Evolutionary conservation across 208 protist genomes (phyloP).

Genomic region (Trypanosoma melophagium): DNA sequence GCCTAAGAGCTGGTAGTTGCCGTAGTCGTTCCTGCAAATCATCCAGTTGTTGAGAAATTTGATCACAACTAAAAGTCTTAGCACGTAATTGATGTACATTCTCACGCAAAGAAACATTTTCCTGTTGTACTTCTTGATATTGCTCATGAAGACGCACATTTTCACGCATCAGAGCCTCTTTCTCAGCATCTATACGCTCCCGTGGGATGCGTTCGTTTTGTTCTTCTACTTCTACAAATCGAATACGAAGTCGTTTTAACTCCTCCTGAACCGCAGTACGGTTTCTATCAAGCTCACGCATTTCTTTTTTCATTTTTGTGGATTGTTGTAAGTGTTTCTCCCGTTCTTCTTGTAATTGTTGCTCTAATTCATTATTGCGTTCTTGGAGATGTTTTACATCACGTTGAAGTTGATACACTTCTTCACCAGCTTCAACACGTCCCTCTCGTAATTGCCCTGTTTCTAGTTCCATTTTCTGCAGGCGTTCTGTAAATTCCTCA

Average conservation of each 20-base stretch:
- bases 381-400: constrained; percentile 9
- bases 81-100: constrained; percentile 35
- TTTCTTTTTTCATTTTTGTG: constrained; percentile 39
- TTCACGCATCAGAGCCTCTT: constrained; percentile 61
- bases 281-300: constrained; percentile 41
- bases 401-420: constrained; percentile 22
- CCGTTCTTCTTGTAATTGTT: constrained; percentile 31
- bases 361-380: constrained; percentile 35
- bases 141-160: constrained; percentile 68
- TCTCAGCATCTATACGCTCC: constrained; percentile 47
- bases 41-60: constrained; percentile 51
- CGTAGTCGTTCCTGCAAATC: constrained; percentile 64
- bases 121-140: constrained; percentile 52
- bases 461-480: constrained; percentile 35
- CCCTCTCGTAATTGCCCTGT: constrained; percentile 33
- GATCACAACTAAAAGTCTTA: constrained; percentile 29
- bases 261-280: constrained; percentile 58
- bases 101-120: constrained; percentile 51
- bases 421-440: constrained; percentile 26
- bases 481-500: constrained; percentile 29
- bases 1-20: constrained; percentile 61
- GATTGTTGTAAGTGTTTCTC: constrained; percentile 34
- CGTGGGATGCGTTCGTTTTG: constrained; percentile 23
- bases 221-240: constrained; percentile 40
- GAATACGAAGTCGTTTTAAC: constrained; percentile 42